Evolutionary conservation across 768 basidiomycete genomes (phyloP), one percentile per base, ranked within the genome.

Genomic region (Neoboletus subvelutipes): DNA sequence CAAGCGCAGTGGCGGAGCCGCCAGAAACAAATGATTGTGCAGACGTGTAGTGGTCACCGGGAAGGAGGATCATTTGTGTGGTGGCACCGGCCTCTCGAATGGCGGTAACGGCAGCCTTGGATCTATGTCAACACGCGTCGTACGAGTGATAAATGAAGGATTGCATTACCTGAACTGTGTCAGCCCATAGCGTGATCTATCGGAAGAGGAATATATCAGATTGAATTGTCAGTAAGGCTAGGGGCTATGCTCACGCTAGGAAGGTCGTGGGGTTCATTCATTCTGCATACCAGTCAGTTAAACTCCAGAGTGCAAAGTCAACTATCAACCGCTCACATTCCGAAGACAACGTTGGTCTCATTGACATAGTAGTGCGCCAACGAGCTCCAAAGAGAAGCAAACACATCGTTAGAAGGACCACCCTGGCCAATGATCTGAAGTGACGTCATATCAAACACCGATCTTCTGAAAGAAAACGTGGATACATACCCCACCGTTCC

Each of bases 231-330:
- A n/a, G 10, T 12, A 12, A 28, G 12, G 4, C 18, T 26, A 42
- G 18, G 26, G 12, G 22, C 2, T 8, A 29, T n/a, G 11, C 58
- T 54, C 15, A 61, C 60, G 18, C 2, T 41, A 15, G 59, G 59
- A 15, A 61, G 28, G n/a, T 55, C 57, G 29, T 61, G 60, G 5
- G 60, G 60, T 42, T 61, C 60, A 24, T 61, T 61, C 60, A 61
- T 61, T 46, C 60, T 61, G 17, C 7, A 5, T 41, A 48, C 26
- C 11, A 22, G n/a, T 60, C 4, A 60, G 48, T 17, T 2, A n/a
- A 31, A 31, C n/a, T 17, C 15, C 13, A 50, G 6, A 24, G 11
- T 1, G 20, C 10, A 11, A 24, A 17, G 24, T 15, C 3, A 18
- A 24, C 9, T 6, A 43, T n/a, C n/a, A n/a, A n/a, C n/a, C n/a